phyloP scores from a whole-genome alignment of 352 stramenopile genomes.

The Pythium phragmiticola region DNA sequence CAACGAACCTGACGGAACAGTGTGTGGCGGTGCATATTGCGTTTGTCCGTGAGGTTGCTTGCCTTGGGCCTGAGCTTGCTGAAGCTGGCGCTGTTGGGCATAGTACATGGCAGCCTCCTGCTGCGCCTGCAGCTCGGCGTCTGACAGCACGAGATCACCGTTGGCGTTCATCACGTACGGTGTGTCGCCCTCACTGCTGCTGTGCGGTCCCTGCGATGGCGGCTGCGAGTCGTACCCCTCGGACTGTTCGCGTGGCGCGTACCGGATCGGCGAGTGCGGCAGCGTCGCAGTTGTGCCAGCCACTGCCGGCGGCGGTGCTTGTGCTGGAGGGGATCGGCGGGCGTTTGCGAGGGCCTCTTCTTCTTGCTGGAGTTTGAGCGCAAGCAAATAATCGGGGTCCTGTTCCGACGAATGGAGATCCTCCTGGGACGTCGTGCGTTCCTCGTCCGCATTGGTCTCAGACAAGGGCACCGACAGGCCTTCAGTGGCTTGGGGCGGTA shows the following conservation, averaged over 20 bases:
- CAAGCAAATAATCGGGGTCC: conserved; percentile 73
- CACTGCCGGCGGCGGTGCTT: neutral
- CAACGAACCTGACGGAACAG: conserved; percentile 1
- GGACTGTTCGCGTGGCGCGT: conserved; percentile 5
- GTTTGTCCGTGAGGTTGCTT: neutral
- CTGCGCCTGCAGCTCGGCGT: conserved; percentile 70
- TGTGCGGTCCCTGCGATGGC: conserved; percentile 23
- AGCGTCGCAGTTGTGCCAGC: neutral
- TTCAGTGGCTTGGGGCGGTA: neutral
- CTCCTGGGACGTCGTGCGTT: conserved; percentile 22
- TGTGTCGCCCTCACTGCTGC: conserved; percentile 39
- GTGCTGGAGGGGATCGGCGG: neutral
- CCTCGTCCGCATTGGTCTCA: conserved; percentile 19
- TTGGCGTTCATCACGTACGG: conserved; percentile 40
- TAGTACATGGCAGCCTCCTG: conserved; percentile 56
- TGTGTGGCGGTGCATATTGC: conserved; percentile 1
- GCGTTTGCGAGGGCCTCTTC: conserved; percentile 45
- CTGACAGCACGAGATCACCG: conserved; percentile 56
- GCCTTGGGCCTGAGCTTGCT: conserved; percentile 11
- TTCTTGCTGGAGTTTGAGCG: conserved; percentile 74
- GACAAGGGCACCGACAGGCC: conserved; percentile 10
- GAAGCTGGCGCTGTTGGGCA: conserved; percentile 57
- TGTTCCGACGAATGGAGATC: conserved; percentile 16
- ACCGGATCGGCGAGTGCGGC: conserved; percentile 11
- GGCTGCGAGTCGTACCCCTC: conserved; percentile 24